Conservation (phyloP, 2,329 filamentous ascomycete genomes). For the Plenodomus lindquistii region DNA sequence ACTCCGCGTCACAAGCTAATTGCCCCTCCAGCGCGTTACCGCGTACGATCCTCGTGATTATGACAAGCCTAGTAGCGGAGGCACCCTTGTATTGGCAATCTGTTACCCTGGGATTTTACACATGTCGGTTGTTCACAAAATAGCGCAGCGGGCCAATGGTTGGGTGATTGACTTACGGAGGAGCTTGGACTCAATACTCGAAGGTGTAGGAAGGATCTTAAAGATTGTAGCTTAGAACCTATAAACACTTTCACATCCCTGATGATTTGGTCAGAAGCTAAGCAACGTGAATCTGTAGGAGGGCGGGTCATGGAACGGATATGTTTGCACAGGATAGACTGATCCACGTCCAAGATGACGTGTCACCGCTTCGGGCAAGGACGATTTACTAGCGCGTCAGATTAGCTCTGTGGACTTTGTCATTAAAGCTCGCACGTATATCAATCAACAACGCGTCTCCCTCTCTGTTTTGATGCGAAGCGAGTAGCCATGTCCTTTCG, state of each 20-base stretch:
- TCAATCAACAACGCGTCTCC: slow-evolving; percentile 1
- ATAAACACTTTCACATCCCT: slow-evolving; percentile 37
- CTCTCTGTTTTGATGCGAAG: background rate
- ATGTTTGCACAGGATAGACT: background rate
- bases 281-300: too few relatives aligned
- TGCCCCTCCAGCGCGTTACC: slow-evolving; percentile 37
- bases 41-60: slow-evolving; percentile 40
- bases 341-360: background rate
- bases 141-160: slow-evolving; percentile 42
- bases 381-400: slow-evolving; percentile 7
- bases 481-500: background rate
- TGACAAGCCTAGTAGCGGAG: slow-evolving; percentile 45
- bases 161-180: slow-evolving; percentile 44
- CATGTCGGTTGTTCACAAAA: slow-evolving; percentile 46
- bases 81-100: slow-evolving; percentile 41
- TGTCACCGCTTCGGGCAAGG: slow-evolving; percentile 2
- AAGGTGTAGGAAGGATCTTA: slow-evolving; percentile 39
- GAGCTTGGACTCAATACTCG: slow-evolving; percentile 40
- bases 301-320: background rate
- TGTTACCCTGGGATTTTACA: slow-evolving; percentile 40
- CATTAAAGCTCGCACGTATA: background rate
- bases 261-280: background rate
- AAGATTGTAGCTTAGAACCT: slow-evolving; percentile 47
- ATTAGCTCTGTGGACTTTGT: background rate
- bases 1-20: slow-evolving; percentile 24